Base-by-base conservation (phyloP, 2,329 filamentous ascomycete species). In the Beauveria australis region DNA sequence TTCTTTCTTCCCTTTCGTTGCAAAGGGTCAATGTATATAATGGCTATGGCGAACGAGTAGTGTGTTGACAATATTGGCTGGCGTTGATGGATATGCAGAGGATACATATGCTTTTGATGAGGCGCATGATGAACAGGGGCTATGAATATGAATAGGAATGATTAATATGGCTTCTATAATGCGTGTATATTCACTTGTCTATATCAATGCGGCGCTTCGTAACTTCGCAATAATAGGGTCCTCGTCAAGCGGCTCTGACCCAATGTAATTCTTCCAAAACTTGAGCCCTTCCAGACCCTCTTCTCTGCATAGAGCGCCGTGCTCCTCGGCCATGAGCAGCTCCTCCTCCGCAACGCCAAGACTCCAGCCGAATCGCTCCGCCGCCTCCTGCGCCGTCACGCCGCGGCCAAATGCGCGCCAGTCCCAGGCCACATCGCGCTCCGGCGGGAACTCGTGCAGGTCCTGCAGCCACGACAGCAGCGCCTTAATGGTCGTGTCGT, bases 271-370 rank as follows among this genome's bases (percentile, higher is more conserved):
- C 74, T 89, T 86, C 94, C 94, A 99, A 73, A 96, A 99, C 68
- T 88, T 88, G 52, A 96, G 78, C 0, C 94, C 94, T 72, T 97
- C 92, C 16, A 97, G 84, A 5, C 91, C 88, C 68, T 96, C 92
- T 72, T 99, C 94, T 53, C 94, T 87, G 72, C 93, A 97, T 22
- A 99, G 72, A 3, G 86, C 85, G 0, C 94, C 94, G 60, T 83
- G 85, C 72, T 97, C 93, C 73, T 99, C 94, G 0, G 92, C 92
- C 93, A 99, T 97, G 71, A 97, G 90, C 14, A 99, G 79, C 75
- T 99, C 94, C 72, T 97, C 94, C 62, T 89, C 89, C 1, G 94
- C 94, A 24, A 99, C 93, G 9, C 94, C 94, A 8, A 99, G 88
- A 71, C 94, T 97, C 94, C 94, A 99, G 6, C 92, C 91, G 74